phyloP scores from a whole-genome alignment of 768 basidiomycete genomes.

The Dentipellis sp. region DNA sequence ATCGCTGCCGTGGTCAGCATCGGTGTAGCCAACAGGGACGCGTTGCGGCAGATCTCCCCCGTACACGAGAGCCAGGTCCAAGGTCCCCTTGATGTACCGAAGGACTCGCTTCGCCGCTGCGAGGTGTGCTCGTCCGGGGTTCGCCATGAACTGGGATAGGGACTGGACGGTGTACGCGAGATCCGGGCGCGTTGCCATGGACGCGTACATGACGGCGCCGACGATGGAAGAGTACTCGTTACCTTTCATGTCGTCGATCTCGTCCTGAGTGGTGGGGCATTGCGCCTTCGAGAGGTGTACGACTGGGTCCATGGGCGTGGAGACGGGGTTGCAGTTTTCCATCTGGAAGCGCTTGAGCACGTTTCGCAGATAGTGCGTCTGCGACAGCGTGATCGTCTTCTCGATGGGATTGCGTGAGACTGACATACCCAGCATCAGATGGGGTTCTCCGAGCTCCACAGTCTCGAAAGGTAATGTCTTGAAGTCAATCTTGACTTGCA shows the following conservation, averaged over 20 bases:
- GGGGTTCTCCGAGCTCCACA: background rate
- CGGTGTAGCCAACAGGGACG: background rate
- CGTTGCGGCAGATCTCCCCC: background rate
- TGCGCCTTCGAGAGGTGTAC: background rate
- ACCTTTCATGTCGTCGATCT: background rate
- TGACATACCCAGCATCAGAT: background rate
- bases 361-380: background rate
- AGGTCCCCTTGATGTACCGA: conserved; percentile 15
- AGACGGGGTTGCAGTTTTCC: background rate
- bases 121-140: conserved; percentile 9
- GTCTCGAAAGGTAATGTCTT: background rate
- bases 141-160: conserved; percentile 13
- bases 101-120: conserved; percentile 11
- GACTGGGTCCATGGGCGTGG: background rate
- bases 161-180: conserved; percentile 15
- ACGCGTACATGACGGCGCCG: conserved; percentile 19
- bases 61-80: background rate
- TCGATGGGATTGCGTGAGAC: background rate
- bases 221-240: background rate
- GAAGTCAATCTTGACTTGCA: background rate
- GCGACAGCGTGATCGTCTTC: background rate
- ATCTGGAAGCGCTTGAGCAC: background rate
- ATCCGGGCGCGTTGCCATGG: conserved; percentile 19
- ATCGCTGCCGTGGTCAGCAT: background rate
- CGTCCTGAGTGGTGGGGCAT: background rate